phyloP scores from a whole-genome alignment of 225 moss, liverwort and hornwort species.

The Asterella californica region DNA sequence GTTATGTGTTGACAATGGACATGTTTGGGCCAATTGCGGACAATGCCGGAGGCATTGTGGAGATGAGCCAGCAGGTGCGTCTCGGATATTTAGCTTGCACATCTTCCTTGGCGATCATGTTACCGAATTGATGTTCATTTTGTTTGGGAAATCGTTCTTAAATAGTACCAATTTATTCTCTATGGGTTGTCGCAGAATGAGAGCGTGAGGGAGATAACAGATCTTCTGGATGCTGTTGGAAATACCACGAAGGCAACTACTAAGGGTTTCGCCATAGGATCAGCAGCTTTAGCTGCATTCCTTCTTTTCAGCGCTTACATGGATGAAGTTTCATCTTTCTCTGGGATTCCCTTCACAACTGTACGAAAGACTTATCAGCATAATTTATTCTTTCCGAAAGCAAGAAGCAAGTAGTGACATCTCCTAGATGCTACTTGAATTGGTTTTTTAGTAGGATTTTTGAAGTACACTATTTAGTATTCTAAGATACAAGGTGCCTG shows the following conservation, averaged over 20 bases:
- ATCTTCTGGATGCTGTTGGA: constrained; percentile 94
- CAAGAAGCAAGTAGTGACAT: not conserved
- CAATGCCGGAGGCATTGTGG: constrained; percentile 96
- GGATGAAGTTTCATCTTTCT: constrained; percentile 97
- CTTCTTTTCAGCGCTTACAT: constrained; percentile 98
- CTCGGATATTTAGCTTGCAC: not conserved
- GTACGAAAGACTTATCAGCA: constrained; percentile 30
- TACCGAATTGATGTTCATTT: not conserved
- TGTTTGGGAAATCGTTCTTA: not conserved
- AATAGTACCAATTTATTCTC: not conserved
- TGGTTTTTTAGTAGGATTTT: not conserved
- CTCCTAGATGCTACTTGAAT: not conserved
- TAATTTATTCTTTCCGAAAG: not conserved
- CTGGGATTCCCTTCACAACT: constrained; percentile 78
- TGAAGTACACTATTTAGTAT: not conserved
- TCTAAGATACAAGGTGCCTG: not conserved
- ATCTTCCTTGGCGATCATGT: not conserved
- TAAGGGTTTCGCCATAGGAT: constrained; percentile 99
- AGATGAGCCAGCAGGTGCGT: constrained; percentile 90
- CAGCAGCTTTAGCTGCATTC: constrained; percentile 93
- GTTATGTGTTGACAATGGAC: constrained; percentile 97
- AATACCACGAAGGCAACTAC: constrained; percentile 99
- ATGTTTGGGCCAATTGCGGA: constrained; percentile 99
- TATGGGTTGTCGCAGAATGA: constrained; percentile 59
- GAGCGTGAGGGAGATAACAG: constrained; percentile 94